Base-by-base conservation (phyloP, 1,139 yeast species). In the Protomyces inouyei region DNA sequence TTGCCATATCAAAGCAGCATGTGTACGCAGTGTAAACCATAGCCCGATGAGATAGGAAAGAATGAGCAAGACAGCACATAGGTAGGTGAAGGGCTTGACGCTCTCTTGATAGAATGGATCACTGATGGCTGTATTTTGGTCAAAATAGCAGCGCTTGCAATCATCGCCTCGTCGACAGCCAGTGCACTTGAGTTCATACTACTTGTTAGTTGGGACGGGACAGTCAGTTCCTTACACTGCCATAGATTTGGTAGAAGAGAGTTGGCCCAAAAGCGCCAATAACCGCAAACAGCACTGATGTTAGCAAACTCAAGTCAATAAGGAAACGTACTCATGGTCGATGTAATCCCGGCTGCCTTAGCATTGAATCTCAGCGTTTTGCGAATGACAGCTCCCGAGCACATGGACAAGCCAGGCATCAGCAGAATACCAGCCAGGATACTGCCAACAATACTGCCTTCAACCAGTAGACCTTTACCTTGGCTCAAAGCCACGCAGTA, bases 361-460 rank as follows among this genome's bases (percentile, higher is more conserved):
- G 98, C 98, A 72, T 93, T 93, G 74, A 93, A 93, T 66, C 97
- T 77, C 74, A 93, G 98, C 0, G 98, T 93, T 73, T 93, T 93
- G 65, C 97, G 78, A 67, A 85, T 87, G 54, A 90, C 76, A 0
- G 98, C 97, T 66, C 98, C 98, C 37, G 96, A 95, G 75, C 97
- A 89, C 98, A 93, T 93, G 1, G 97, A 90, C 56, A 91, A 78
- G 0, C 98, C 98, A 0, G 98, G 99, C 68, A 93, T 78, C 55
- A 93, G 79, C 59, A 93, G 76, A 0, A 93, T 97, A 67, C 96
- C 98, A 59, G 96, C 98, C 53, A 93, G 76, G 67, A 93, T 86
- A 1, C 97, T 88, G 0, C 99, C 99, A 70, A 93, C 87, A 83
- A 93, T 86, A n/a, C 96, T 88, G 37, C 99, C 99, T 76, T 95